Evolutionary conservation across 202 grass and related monocot species (phyloP).

Genomic region (Elaeis oleifera): DNA sequence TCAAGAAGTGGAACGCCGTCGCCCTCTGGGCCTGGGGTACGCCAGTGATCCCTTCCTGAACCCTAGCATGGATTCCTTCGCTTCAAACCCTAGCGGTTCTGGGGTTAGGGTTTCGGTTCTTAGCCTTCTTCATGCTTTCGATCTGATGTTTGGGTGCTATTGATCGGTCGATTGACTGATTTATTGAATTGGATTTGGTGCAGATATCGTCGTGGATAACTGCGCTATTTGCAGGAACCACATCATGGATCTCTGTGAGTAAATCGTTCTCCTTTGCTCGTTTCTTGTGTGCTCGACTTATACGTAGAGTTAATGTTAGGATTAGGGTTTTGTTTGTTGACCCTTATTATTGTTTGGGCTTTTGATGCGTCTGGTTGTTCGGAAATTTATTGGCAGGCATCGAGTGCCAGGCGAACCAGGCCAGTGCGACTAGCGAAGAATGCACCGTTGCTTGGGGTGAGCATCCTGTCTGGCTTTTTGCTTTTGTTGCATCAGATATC

Average conservation of each 20-base stretch:
- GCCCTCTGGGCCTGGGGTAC: conserved; percentile 6
- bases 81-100: background rate
- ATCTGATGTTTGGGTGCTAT: too few species aligned
- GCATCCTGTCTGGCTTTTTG: background rate
- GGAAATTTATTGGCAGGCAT: conserved; percentile 33
- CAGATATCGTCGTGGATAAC: conserved; percentile 98
- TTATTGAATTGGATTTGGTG: conserved; percentile 4
- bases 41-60: background rate
- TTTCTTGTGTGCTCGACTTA: background rate
- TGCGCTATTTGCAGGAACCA: conserved; percentile 98
- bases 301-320: background rate
- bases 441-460: conserved; percentile 70
- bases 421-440: conserved; percentile 65
- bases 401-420: conserved; percentile 71
- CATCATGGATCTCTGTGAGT: conserved; percentile 68
- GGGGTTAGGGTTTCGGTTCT: conserved; percentile 3
- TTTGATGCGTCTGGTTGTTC: background rate
- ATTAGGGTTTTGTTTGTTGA: conserved; percentile 3
- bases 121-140: background rate
- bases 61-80: too few species aligned
- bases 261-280: background rate
- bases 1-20: background rate
- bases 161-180: background rate
- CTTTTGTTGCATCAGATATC: too few species aligned
- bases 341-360: background rate